Percentiles rank a stretch among this genome's conserved stretches.
Conservation (phyloP, 345 rosid species). For the Ceriops tagal region DNA sequence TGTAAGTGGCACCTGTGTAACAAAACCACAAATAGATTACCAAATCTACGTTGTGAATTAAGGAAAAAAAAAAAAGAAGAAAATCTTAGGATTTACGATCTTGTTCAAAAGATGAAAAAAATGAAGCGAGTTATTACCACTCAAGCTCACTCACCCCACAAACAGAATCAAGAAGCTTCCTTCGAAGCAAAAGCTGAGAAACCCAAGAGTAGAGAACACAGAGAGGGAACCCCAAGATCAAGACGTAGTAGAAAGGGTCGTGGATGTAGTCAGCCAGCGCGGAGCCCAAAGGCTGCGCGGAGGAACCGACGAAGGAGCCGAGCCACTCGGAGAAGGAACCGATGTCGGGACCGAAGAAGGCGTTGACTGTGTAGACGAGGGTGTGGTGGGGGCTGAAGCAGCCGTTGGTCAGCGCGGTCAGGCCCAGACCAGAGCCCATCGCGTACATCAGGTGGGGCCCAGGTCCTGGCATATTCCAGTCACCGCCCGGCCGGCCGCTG, state of each 20-base stretch:
- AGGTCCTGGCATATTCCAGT: slow-evolving; percentile 54
- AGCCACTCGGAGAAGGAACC: slow-evolving; percentile 79
- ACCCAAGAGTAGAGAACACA: slow-evolving; percentile 46
- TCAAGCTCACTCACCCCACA: slow-evolving; percentile 43
- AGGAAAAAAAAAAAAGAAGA: background rate
- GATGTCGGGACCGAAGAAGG: slow-evolving; percentile 72
- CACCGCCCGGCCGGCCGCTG: too few relatives aligned
- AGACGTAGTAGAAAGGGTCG: slow-evolving; percentile 49
- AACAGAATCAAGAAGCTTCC: slow-evolving; percentile 47
- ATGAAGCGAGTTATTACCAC: too few relatives aligned
- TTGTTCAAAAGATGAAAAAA: too few relatives aligned
- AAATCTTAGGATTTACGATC: background rate
- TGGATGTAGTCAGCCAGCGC: slow-evolving; percentile 43
- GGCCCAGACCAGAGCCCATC: slow-evolving; percentile 54
- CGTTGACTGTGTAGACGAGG: slow-evolving; percentile 53
- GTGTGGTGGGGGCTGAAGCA: slow-evolving; percentile 59
- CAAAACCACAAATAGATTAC: background rate
- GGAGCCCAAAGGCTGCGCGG: slow-evolving; percentile 28
- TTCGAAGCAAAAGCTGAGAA: slow-evolving; percentile 40
- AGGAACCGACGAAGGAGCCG: slow-evolving; percentile 32
- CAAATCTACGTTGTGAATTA: too few relatives aligned
- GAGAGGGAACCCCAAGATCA: slow-evolving; percentile 55
- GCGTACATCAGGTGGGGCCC: slow-evolving; percentile 71
- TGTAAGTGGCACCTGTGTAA: slow-evolving; percentile 47
- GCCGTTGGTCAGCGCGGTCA: slow-evolving; percentile 44